Evolutionary conservation across 2,329 filamentous ascomycete species (phyloP).

Genomic region (Ophiosphaerella korrae): DNA sequence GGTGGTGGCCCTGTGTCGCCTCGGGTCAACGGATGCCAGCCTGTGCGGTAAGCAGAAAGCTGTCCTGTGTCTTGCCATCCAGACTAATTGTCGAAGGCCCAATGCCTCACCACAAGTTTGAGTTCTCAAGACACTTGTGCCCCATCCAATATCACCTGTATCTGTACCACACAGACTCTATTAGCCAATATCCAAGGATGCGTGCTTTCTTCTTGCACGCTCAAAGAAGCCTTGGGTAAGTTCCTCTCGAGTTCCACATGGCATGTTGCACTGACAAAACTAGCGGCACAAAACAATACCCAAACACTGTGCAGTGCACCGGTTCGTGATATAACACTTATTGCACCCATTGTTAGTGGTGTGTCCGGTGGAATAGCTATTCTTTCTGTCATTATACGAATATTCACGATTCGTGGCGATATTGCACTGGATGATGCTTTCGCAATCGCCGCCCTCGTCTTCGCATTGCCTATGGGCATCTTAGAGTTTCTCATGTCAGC

Average conservation of each 20-base stretch:
- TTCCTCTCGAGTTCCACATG: background rate
- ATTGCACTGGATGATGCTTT: slow-evolving; percentile 19
- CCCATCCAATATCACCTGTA: slow-evolving; percentile 11
- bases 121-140: slow-evolving; percentile 5
- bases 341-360: slow-evolving; percentile 35
- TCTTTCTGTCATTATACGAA: slow-evolving; percentile 37
- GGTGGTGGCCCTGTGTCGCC: too few relatives aligned
- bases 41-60: slow-evolving; percentile 5
- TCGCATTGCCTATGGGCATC: slow-evolving; percentile 15
- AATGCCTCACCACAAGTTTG: slow-evolving; percentile 5
- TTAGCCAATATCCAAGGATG: slow-evolving; percentile 10
- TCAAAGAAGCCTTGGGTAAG: slow-evolving; percentile 17
- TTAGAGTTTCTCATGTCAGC: slow-evolving; percentile 13
- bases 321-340: slow-evolving; percentile 39
- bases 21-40: slow-evolving; percentile 1
- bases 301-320: slow-evolving; percentile 40
- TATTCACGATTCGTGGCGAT: background rate
- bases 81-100: background rate
- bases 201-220: slow-evolving; percentile 10
- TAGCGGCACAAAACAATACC: slow-evolving; percentile 47
- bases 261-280: background rate
- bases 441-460: slow-evolving; percentile 10
- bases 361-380: slow-evolving; percentile 21
- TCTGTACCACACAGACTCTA: slow-evolving; percentile 9
- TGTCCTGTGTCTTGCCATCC: background rate